phyloP scores from a whole-genome alignment of 2,329 filamentous ascomycete genomes.

The Purpureocillium takamizusanense region DNA sequence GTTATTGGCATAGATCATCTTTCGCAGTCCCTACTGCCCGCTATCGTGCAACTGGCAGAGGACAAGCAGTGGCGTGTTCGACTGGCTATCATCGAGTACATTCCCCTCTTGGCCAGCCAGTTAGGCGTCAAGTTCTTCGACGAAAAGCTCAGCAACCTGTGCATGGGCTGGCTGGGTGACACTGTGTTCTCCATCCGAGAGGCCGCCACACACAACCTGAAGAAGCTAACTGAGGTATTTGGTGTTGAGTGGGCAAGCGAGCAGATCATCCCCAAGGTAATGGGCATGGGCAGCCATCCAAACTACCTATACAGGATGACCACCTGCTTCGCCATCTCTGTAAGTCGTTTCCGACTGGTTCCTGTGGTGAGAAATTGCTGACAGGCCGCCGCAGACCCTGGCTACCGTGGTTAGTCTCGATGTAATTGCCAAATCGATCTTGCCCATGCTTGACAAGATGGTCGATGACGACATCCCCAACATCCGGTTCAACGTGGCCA shows the following conservation, averaged over 20 bases:
- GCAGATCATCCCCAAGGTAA: constrained; percentile 96
- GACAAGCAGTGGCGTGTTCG: constrained; percentile 99
- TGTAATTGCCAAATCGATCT: constrained; percentile 85
- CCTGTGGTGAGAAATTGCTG: neutral
- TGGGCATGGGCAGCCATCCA: constrained; percentile 94
- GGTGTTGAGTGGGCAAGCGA: constrained; percentile 96
- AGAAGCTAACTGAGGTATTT: constrained; percentile 98
- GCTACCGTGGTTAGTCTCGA: constrained; percentile 87
- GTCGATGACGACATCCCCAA: constrained; percentile 94
- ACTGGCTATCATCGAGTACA: constrained; percentile 98
- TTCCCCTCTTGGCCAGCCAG: constrained; percentile 89
- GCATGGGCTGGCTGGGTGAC: constrained; percentile 98
- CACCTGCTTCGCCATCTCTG: constrained; percentile 97
- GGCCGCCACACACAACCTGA: constrained; percentile 92
- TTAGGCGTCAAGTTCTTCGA: constrained; percentile 97
- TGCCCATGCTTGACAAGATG: constrained; percentile 93
- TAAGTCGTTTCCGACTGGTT: constrained; percentile 46
- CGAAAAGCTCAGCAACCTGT: constrained; percentile 88
- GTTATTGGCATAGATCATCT: constrained; percentile 97
- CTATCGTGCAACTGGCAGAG: constrained; percentile 93
- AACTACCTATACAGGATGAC: constrained; percentile 99
- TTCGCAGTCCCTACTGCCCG: constrained; percentile 90
- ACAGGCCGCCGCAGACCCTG: constrained; percentile 57
- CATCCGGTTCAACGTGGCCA: constrained; percentile 98
- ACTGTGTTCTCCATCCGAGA: constrained; percentile 98